Evolutionary conservation across 495 filamentous ascomycete genomes (phyloP).

Genomic region (Acidomyces sp.): DNA sequence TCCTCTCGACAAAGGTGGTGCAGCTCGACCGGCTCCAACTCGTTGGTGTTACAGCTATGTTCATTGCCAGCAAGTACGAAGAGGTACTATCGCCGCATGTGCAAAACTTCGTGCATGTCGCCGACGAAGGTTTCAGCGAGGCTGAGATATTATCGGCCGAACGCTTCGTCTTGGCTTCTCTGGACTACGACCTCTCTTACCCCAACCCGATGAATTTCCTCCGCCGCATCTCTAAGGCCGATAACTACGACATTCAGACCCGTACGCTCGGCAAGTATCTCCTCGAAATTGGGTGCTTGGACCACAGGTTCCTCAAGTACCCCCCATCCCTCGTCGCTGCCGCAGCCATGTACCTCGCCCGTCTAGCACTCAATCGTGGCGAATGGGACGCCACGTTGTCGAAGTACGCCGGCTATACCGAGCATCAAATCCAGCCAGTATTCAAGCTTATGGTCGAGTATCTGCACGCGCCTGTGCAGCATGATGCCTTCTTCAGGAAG

Average conservation of each 20-base stretch:
- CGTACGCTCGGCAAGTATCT: constrained; percentile 94
- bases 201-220: constrained; percentile 99
- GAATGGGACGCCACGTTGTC: constrained; percentile 85
- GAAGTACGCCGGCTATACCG: constrained; percentile 85
- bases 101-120: constrained; percentile 88
- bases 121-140: constrained; percentile 94
- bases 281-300: constrained; percentile 92
- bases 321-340: constrained; percentile 82
- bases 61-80: constrained; percentile 98
- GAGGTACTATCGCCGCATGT: constrained; percentile 95
- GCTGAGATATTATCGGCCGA: constrained; percentile 94
- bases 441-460: constrained; percentile 93
- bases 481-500: constrained; percentile 98
- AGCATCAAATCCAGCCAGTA: constrained; percentile 84
- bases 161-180: constrained; percentile 73
- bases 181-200: constrained; percentile 96
- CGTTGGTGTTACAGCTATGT: constrained; percentile 96
- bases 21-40: constrained; percentile 90
- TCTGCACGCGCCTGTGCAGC: constrained; percentile 69
- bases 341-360: constrained; percentile 85
- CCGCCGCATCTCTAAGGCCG: constrained; percentile 92
- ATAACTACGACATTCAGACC: constrained; percentile 95
- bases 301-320: constrained; percentile 80
- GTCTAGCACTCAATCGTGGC: constrained; percentile 76
- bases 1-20: constrained; percentile 85